Base-by-base conservation (phyloP, 139 green algal genomes). In the Coelastrella sp. region DNA sequence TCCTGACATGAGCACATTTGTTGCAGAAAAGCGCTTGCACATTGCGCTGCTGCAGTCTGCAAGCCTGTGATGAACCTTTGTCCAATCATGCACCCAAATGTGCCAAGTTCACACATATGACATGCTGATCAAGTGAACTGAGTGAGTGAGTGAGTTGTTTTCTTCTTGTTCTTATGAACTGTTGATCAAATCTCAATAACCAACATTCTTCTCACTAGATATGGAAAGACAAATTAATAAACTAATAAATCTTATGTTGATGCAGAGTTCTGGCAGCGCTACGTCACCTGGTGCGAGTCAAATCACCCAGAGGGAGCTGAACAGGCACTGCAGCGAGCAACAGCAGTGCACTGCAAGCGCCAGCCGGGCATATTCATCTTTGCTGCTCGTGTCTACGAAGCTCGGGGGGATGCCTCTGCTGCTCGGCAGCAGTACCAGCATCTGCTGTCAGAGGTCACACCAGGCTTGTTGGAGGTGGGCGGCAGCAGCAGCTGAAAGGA, bases 241-340 rank as follows among this genome's bases (percentile, higher is more conserved):
- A 49, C 1, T 49, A 3, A 49, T 49, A 49, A 49, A 49, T 49
- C 35, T 49, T 49, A 49, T 49, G 35, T 49, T 20, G 4, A 27
- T 78, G 68, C 93, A 95, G 96, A 98, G 87, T 97, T 96, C 89
- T 98, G 96, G 96, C 89, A 95, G 78, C 94, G 96, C 57, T 98
- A 98, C 91, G 92, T 96, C 6, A 86, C 91, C 22, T 97, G 91
- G 86, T 92, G 96, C 84, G 96, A 98, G 78, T 70, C 22, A 0
- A 65, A 86, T 11, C 92, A 93, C 63, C 61, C 90, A 7, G 83
- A 93, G 5, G 82, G 60, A 57, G 82, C 63, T 5, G 75, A 27
- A 11, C 93, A 91, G 22, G 92, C 92, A 25, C 89, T 98, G 82
- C 65, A 94, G 35, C 93, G 96, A 8, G 94, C 94, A 10, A 89